These are phyloP conservation scores for Stentor coeruleus DNA, from an alignment of 73 alveolate species.

Conservation along the genomic window DNA sequence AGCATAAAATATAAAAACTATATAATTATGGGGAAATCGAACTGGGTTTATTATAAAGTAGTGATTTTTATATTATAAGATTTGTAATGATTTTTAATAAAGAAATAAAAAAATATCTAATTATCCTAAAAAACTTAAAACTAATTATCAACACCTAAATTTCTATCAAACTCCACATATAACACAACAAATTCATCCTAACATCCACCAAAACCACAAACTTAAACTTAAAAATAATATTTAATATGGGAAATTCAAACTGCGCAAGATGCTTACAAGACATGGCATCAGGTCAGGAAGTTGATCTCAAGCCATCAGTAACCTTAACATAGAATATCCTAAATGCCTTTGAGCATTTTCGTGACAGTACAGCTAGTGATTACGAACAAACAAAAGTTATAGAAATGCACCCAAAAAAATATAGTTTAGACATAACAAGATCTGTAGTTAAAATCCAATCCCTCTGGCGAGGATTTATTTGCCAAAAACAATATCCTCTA, in stretches of 20 bases:
- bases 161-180: no score
- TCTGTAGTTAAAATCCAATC: background rate
- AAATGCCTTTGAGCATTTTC: background rate
- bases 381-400: background rate
- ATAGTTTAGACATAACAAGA: background rate
- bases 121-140: no score
- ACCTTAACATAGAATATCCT: background rate
- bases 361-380: background rate
- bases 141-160: no score
- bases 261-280: background rate
- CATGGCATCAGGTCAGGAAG: background rate
- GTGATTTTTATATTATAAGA: no score
- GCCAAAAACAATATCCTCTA: background rate
- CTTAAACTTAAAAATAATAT: background rate
- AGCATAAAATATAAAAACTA: no score
- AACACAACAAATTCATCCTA: no score
- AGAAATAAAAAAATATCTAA: no score
- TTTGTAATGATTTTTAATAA: no score
- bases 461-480: background rate
- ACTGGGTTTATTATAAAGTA: no score
- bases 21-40: no score
- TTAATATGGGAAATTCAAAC: slow-evolving; percentile 17
- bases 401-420: background rate
- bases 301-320: slow-evolving; percentile 22
- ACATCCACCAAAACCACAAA: no score